Conservation (phyloP, 768 basidiomycete genomes). For the Asterophora lycoperdoides region DNA sequence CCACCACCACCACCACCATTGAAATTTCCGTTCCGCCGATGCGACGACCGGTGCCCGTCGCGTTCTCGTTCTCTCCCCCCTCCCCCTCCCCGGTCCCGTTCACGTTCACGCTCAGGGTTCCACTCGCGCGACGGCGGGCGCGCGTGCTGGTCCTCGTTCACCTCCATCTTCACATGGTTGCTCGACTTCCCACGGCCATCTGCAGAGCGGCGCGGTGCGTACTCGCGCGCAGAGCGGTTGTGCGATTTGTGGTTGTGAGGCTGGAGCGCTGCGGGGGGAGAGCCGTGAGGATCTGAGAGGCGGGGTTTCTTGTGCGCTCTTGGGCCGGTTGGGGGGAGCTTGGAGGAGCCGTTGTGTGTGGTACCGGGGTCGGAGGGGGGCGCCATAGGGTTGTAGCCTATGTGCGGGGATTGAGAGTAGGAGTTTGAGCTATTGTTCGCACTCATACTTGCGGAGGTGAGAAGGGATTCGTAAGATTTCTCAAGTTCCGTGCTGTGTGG, state of each 20-base stretch:
- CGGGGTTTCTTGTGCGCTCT: conserved; percentile 79
- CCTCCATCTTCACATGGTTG: conserved; percentile 44
- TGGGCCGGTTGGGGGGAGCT: conserved; percentile 72
- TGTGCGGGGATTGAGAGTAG: conserved; percentile 45
- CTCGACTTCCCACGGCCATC: conserved; percentile 19
- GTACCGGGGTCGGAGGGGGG: conserved; percentile 20
- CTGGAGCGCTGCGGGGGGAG: conserved; percentile 28
- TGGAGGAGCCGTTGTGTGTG: conserved; percentile 28
- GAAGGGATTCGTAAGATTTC: conserved; percentile 66
- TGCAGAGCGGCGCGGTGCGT: conserved; percentile 17
- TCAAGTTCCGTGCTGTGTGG: conserved; percentile 70
- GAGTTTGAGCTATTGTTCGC: conserved; percentile 32
- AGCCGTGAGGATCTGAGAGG: conserved; percentile 48
- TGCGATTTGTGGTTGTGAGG: conserved; percentile 23
- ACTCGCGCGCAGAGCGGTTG: conserved; percentile 21
- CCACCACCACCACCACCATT: conserved; percentile 35
- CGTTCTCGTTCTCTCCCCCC: conserved; percentile 34
- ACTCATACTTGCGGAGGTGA: conserved; percentile 35
- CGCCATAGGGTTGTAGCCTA: conserved; percentile 35
- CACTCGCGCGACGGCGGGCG: conserved; percentile 39
- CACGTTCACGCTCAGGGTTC: conserved; percentile 33
- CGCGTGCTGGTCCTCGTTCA: conserved; percentile 48
- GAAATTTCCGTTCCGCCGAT: conserved; percentile 32
- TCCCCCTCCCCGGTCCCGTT: conserved; percentile 34
- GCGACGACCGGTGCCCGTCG: conserved; percentile 23